Evolutionary conservation across 164 flowering plant species (phyloP).

Genomic region (Magnolia changhungtana): DNA sequence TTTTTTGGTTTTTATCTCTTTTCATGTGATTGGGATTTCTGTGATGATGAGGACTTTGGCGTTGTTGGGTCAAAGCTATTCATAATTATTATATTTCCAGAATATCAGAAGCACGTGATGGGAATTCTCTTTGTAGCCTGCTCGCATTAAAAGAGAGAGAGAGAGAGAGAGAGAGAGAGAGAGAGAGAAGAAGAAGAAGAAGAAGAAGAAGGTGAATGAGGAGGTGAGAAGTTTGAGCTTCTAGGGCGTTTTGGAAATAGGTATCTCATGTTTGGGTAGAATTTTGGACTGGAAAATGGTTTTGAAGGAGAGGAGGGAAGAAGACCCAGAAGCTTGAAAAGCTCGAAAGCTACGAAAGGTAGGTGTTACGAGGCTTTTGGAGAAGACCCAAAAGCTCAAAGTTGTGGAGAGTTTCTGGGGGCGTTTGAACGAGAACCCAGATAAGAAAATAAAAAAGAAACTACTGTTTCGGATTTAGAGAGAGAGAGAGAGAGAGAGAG

Average conservation of each 20-base stretch:
- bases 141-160: not conserved
- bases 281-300: too few species aligned
- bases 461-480: not conserved
- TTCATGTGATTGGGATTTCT: not conserved
- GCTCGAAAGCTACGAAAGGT: too few species aligned
- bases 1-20: too few species aligned
- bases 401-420: not conserved
- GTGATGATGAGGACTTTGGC: conserved; percentile 24
- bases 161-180: too few species aligned
- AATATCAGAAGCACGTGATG: conserved; percentile 45
- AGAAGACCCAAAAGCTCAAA: conserved; percentile 3
- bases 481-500: not conserved
- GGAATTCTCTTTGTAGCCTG: conserved; percentile 34
- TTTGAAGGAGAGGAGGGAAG: too few species aligned
- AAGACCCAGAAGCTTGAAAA: too few species aligned
- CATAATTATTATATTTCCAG: conserved; percentile 28
- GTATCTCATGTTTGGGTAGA: too few species aligned
- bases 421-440: not conserved
- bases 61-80: conserved; percentile 39
- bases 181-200: too few species aligned
- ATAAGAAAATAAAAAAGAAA: not conserved
- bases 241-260: not conserved
- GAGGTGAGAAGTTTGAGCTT: not conserved
- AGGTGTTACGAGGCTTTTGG: not conserved
- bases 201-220: not conserved